Base-by-base conservation (phyloP, 768 basidiomycete genomes). In the Hericium coralloides region DNA sequence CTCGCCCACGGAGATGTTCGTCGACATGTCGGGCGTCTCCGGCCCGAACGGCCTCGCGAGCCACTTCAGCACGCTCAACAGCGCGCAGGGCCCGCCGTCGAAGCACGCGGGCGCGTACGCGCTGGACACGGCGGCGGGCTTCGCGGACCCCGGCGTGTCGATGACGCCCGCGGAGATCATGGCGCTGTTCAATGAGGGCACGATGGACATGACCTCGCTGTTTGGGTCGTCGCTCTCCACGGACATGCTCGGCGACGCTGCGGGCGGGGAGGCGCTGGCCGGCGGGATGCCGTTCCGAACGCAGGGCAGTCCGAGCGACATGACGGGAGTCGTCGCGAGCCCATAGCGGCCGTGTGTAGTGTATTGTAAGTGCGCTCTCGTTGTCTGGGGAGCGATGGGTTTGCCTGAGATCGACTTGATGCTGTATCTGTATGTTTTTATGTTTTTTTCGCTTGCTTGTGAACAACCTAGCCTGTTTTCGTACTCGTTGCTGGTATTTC, bases 101-200 rank as follows among this genome's bases (percentile, higher is more conserved):
- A 14, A 25, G 48, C 18, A n/a, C n/a, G n/a, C n/a, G n/a, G n/a
- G n/a, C 17, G 38, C 8, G 39, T 14, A 22, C 23, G 55, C 17
- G 39, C 23, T 14, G 43, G 47, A 26, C 26, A 9, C 1, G 31
- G 43, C 23, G 22, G 12, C 26, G 41, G n/a, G n/a, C n/a, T n/a
- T 38, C 26, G 14, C 51, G 8, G 52, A 56, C 38, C 14, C 52
- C 12, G 38, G 37, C 22, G 15, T 38, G 37, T 31, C 49, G 22
- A 60, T 53, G 20, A 38, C 54, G n/a, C 38, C 61, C 18, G 48
- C 15, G 18, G 59, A 54, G 25, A 23, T 62, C 20, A 54, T 60
- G 54, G 52, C 61, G 17, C 45, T 60, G 9, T 53, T 60, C 37
- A 51, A 26, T 12, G 61, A 58, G 18, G 39, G 55, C 15, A 41